Conservation (phyloP, 2,329 filamentous ascomycete genomes). For the Ceratocystiopsis sp. region DNA sequence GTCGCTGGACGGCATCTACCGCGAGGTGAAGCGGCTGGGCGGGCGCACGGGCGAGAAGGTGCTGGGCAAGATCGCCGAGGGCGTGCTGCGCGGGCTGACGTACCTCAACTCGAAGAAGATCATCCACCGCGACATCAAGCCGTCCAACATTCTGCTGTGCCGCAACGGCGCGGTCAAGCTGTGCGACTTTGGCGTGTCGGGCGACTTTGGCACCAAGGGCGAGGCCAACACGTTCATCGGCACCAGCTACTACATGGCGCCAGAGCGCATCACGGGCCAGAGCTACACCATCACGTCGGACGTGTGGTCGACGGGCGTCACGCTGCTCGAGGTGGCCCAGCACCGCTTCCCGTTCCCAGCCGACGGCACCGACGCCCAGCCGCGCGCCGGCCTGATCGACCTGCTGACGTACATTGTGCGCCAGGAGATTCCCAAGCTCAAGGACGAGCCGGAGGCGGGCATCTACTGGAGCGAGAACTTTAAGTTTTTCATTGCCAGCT, state of each 20-base stretch:
- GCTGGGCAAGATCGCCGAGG: conserved; percentile 88
- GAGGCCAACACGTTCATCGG: conserved; percentile 98
- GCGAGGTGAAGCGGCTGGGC: conserved; percentile 88
- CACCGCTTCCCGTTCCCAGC: conserved; percentile 97
- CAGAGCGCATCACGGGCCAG: conserved; percentile 92
- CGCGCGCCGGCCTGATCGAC: conserved; percentile 81
- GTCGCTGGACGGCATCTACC: conserved; percentile 90
- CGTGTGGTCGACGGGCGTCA: conserved; percentile 95
- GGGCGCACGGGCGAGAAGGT: conserved; percentile 95
- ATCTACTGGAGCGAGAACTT: conserved; percentile 96
- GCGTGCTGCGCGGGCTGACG: conserved; percentile 80
- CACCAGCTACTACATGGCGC: conserved; percentile 98
- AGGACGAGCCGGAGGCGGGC: conserved; percentile 77
- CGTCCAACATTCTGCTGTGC: conserved; percentile 88
- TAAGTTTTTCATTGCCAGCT: conserved; percentile 99
- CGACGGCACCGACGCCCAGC: conserved; percentile 90
- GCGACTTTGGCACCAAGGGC: conserved; percentile 95
- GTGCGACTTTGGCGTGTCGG: conserved; percentile 94
- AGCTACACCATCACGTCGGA: conserved; percentile 97
- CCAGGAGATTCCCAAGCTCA: conserved; percentile 85
- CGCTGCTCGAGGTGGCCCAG: conserved; percentile 95
- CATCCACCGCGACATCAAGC: conserved; percentile 98
- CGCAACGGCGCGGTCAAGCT: conserved; percentile 89
- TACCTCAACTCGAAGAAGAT: conserved; percentile 94
- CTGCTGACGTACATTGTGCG: conserved; percentile 93